Conservation (phyloP, 805 yeast genomes). For the Ogataea zsoltii region DNA sequence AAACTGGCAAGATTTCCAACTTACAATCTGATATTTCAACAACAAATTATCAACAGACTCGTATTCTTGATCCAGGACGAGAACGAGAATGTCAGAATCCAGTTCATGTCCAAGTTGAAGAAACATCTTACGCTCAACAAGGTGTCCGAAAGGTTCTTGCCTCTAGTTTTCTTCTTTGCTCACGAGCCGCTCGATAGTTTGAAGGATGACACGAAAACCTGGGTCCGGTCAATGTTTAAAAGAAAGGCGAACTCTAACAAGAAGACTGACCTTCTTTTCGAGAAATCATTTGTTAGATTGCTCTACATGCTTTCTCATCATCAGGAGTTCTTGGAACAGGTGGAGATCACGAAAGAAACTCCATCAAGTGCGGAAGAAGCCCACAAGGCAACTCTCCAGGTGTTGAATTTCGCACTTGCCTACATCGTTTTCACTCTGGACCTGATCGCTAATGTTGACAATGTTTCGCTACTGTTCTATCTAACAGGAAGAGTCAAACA, state of each 20-base stretch:
- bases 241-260: slow-evolving; percentile 32
- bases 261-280: slow-evolving; percentile 52
- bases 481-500: slow-evolving; percentile 78
- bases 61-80: slow-evolving; percentile 69
- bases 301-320: slow-evolving; percentile 76
- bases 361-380: slow-evolving; percentile 15
- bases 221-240: slow-evolving; percentile 66
- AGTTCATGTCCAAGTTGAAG: slow-evolving; percentile 52
- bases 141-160: slow-evolving; percentile 66
- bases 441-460: slow-evolving; percentile 60
- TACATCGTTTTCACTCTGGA: slow-evolving; percentile 63
- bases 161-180: slow-evolving; percentile 71
- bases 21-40: slow-evolving; percentile 53
- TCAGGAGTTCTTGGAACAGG: slow-evolving; percentile 54
- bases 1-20: slow-evolving; percentile 59
- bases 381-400: slow-evolving; percentile 33
- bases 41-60: slow-evolving; percentile 52
- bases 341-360: slow-evolving; percentile 25
- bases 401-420: slow-evolving; percentile 54
- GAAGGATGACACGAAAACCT: slow-evolving; percentile 54
- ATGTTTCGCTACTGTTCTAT: slow-evolving; percentile 72
- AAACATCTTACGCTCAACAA: slow-evolving; percentile 48
- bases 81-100: slow-evolving; percentile 52
- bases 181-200: slow-evolving; percentile 65
- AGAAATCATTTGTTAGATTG: slow-evolving; percentile 64